Percentiles rank a stretch among this genome's conserved stretches.
Evolutionary conservation across 2,329 filamentous ascomycete genomes (phyloP).

Genomic region (Dryadomyces quercus-mongolicae): DNA sequence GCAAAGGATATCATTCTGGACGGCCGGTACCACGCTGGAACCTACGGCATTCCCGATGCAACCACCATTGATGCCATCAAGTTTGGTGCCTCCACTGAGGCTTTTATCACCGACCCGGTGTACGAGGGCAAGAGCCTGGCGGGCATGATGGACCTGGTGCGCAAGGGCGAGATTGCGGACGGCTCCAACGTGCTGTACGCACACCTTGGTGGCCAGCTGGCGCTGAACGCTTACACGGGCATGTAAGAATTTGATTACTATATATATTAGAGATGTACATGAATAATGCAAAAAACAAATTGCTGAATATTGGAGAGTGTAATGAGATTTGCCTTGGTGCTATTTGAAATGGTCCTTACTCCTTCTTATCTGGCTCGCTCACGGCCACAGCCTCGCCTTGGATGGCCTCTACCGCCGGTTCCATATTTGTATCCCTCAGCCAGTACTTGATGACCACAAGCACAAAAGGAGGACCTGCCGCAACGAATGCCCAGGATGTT

Average conservation of each 20-base stretch:
- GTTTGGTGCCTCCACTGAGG: constrained; percentile 56
- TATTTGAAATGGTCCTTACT: no score
- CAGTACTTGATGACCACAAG: neutral
- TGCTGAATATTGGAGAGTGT: no score
- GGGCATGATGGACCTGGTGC: constrained; percentile 58
- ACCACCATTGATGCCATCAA: constrained; percentile 56
- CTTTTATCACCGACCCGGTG: constrained; percentile 63
- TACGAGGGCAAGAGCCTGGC: constrained; percentile 68
- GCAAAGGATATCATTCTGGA: constrained; percentile 52
- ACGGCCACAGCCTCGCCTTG: neutral
- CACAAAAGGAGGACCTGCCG: neutral
- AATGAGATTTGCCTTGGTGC: no score
- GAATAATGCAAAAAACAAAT: no score
- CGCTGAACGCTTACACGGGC: constrained; percentile 53
- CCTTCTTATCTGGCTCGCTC: no score
- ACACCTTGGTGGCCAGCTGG: constrained; percentile 58
- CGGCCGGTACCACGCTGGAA: constrained; percentile 51
- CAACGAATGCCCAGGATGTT: neutral
- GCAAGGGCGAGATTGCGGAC: constrained; percentile 42
- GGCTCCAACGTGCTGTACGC: constrained; percentile 59
- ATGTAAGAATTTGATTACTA: constrained; percentile 15
- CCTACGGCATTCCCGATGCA: constrained; percentile 56
- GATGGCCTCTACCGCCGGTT: neutral
- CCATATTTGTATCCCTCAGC: neutral
- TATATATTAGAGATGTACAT: neutral